Conservation (phyloP, 2,329 filamentous ascomycete genomes). For the Ophiostoma angusticollis region DNA sequence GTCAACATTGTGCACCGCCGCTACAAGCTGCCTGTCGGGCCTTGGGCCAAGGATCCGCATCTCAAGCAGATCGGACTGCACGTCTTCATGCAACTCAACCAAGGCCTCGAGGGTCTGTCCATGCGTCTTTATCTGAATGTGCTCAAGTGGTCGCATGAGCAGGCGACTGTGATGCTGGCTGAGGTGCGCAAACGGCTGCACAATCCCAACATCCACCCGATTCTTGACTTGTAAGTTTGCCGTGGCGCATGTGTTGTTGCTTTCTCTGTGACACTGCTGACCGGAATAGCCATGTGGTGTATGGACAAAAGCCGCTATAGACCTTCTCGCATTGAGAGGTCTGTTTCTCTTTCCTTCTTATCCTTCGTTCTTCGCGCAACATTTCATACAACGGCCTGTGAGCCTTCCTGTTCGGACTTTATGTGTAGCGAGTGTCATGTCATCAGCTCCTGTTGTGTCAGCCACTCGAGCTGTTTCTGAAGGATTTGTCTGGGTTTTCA, state of each 20-base stretch:
- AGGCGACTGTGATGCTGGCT: slow-evolving; percentile 11
- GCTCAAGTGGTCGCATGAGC: slow-evolving; percentile 13
- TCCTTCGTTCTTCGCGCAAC: not conserved
- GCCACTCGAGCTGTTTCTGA: too few relatives aligned
- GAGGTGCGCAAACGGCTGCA: slow-evolving; percentile 11
- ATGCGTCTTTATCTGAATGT: slow-evolving; percentile 16
- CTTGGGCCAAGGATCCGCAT: slow-evolving; percentile 33
- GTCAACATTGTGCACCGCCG: slow-evolving; percentile 31
- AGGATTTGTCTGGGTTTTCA: too few relatives aligned
- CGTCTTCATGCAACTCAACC: slow-evolving; percentile 11
- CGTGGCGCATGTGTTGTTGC: too few relatives aligned
- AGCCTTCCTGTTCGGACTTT: too few relatives aligned
- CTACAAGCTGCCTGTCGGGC: slow-evolving; percentile 32
- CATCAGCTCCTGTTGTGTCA: too few relatives aligned
- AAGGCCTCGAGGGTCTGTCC: slow-evolving; percentile 13
- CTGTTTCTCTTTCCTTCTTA: not conserved
- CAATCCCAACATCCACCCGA: slow-evolving; percentile 13
- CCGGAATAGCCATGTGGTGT: slow-evolving; percentile 9
- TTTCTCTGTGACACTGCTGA: not conserved
- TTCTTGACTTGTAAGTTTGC: slow-evolving; percentile 13
- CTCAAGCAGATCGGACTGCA: slow-evolving; percentile 27
- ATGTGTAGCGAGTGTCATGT: too few relatives aligned
- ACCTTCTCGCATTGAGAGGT: too few relatives aligned
- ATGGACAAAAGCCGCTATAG: slow-evolving; percentile 10
- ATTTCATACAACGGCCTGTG: not conserved